phyloP scores from a whole-genome alignment of 352 stramenopile species.

The Phytophthora hybrid region DNA sequence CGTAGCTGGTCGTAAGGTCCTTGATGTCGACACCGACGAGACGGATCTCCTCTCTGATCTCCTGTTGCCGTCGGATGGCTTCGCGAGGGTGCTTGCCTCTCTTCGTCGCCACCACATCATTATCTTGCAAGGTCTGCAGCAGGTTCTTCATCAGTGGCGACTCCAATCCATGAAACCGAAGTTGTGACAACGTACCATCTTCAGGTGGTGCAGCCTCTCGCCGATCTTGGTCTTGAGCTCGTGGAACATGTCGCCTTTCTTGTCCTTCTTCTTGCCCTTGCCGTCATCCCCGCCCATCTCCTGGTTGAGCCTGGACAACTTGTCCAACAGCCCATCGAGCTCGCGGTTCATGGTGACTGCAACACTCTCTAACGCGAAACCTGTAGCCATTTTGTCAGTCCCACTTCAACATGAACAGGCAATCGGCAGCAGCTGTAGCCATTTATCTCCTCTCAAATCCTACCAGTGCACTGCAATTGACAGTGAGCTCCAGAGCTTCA shows the following conservation, averaged over 20 bases:
- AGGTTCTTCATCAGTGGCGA: slow-evolving; percentile 7
- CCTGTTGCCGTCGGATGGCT: slow-evolving; percentile 80
- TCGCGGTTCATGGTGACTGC: slow-evolving; percentile 69
- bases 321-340: slow-evolving; percentile 80
- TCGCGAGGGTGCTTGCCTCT: slow-evolving; percentile 82
- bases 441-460: neutral
- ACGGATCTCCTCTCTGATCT: slow-evolving; percentile 84
- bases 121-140: slow-evolving; percentile 75
- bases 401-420: slow-evolving; percentile 43
- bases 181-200: slow-evolving; percentile 55
- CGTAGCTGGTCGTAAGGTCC: slow-evolving; percentile 75
- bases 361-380: slow-evolving; percentile 16
- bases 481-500: neutral
- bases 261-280: slow-evolving; percentile 73
- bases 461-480: slow-evolving; percentile 13
- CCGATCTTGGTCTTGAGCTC: slow-evolving; percentile 84
- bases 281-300: slow-evolving; percentile 82
- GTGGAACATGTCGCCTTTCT: slow-evolving; percentile 77
- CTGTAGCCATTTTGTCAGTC: slow-evolving; percentile 34
- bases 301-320: slow-evolving; percentile 78
- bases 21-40: slow-evolving; percentile 77
- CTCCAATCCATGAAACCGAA: neutral
- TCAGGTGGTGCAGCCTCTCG: slow-evolving; percentile 80
- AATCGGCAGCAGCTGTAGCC: no score
- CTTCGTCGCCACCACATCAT: slow-evolving; percentile 62